Conservation (phyloP, 192 early-diverging fungal species). For the Lobosporangium transversale region DNA sequence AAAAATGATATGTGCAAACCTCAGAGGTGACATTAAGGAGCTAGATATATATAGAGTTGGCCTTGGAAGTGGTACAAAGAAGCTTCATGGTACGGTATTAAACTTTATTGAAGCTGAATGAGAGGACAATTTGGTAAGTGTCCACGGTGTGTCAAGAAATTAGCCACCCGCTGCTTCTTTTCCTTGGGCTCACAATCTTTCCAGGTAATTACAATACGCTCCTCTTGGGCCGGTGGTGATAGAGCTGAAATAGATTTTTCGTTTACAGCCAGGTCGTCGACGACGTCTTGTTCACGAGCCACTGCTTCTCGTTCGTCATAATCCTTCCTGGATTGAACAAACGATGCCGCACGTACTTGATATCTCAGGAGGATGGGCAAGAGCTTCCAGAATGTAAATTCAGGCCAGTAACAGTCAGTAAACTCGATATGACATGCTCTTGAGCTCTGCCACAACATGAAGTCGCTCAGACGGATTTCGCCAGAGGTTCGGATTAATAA, state of each 20-base stretch:
- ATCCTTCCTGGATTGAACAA: conserved; percentile 16
- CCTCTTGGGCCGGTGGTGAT: not conserved
- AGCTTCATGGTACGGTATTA: too few relatives aligned
- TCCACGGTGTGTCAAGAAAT: conserved; percentile 28
- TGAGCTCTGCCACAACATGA: conserved; percentile 89
- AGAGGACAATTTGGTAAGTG: conserved; percentile 39
- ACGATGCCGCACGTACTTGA: conserved; percentile 62
- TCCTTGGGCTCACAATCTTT: not conserved
- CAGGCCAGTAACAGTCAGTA: conserved; percentile 92
- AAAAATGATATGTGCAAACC: too few relatives aligned
- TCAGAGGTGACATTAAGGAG: too few relatives aligned
- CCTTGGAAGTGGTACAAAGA: too few relatives aligned
- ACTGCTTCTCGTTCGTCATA: conserved; percentile 17
- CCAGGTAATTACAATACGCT: not conserved
- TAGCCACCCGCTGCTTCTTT: conserved; percentile 20
- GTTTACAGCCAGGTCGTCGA: not conserved
- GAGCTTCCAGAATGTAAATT: conserved; percentile 91
- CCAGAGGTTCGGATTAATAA: conserved; percentile 94
- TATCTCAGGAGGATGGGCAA: conserved; percentile 83
- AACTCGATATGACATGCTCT: conserved; percentile 85
- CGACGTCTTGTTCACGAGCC: not conserved
- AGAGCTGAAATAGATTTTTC: not conserved
- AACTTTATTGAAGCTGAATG: conserved; percentile 33
- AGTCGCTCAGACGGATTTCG: conserved; percentile 95
- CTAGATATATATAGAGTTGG: too few relatives aligned